A percentile compares a stretch with the other conserved stretches of the same genome.
These are phyloP conservation scores for Glycine tomentella DNA, from an alignment of 306 rosid genomes.

Conservation along the genomic window DNA sequence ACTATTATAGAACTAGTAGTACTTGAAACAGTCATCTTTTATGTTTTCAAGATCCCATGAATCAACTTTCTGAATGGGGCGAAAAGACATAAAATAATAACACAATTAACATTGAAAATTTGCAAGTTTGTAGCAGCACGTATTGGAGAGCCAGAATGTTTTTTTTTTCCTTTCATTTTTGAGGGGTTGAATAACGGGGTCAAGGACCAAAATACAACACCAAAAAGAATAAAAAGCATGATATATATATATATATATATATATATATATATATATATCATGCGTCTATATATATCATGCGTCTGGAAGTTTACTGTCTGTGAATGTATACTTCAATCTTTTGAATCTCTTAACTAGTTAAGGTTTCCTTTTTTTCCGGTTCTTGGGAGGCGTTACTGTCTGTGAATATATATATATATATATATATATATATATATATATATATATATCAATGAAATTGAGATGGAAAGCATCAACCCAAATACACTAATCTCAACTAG, in stretches of 20 bases:
- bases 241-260: no score
- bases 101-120: neutral
- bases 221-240: no score
- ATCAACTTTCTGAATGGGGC: neutral
- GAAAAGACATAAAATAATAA: neutral
- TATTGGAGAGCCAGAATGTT: neutral
- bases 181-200: neutral
- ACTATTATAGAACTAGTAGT: no score
- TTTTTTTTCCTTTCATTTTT: neutral
- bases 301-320: neutral
- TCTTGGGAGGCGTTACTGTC: neutral
- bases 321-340: neutral
- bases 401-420: no score
- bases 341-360: neutral
- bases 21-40: neutral
- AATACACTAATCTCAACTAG: no score
- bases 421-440: no score
- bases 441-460: no score
- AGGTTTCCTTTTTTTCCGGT: neutral
- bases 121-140: neutral
- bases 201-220: no score
- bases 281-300: neutral
- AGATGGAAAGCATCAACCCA: no score
- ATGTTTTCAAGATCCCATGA: neutral
- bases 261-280: no score